Evolutionary conservation across 306 rosid genomes (phyloP).

Genomic region (Quercus dentata): DNA sequence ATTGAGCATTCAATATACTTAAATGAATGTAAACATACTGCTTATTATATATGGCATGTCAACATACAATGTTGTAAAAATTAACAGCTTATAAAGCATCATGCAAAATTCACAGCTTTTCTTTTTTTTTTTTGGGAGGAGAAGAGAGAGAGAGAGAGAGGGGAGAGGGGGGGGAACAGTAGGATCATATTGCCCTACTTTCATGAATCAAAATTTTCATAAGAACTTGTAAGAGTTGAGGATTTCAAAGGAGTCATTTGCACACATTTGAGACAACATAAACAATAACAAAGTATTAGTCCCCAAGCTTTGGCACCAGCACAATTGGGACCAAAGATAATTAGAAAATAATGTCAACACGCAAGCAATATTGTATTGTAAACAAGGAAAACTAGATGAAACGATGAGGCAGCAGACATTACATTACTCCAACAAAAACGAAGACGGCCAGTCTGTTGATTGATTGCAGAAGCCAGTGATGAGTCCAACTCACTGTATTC

Average conservation of each 20-base stretch:
- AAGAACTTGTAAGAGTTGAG: background rate
- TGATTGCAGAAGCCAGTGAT: slow-evolving; percentile 76
- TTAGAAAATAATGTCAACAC: background rate
- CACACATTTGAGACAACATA: background rate
- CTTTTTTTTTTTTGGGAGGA: background rate
- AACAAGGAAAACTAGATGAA: slow-evolving; percentile 19
- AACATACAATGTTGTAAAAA: background rate
- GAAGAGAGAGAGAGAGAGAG: no score
- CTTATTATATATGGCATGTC: background rate
- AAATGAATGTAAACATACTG: background rate
- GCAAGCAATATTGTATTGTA: background rate
- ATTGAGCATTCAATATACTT: background rate
- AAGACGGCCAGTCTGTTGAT: slow-evolving; percentile 94
- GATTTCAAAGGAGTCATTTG: slow-evolving; percentile 1
- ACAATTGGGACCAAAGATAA: background rate
- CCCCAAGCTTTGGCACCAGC: no score
- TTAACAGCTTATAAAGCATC: background rate
- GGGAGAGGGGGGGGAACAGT: no score
- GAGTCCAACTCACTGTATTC: slow-evolving; percentile 92
- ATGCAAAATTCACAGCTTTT: background rate
- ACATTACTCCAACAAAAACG: slow-evolving; percentile 99
- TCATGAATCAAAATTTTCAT: background rate
- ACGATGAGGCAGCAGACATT: slow-evolving; percentile 31
- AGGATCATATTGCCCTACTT: background rate
- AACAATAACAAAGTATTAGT: no score